Conservation (phyloP, 2,329 filamentous ascomycete genomes). For the Claviceps sp. region DNA sequence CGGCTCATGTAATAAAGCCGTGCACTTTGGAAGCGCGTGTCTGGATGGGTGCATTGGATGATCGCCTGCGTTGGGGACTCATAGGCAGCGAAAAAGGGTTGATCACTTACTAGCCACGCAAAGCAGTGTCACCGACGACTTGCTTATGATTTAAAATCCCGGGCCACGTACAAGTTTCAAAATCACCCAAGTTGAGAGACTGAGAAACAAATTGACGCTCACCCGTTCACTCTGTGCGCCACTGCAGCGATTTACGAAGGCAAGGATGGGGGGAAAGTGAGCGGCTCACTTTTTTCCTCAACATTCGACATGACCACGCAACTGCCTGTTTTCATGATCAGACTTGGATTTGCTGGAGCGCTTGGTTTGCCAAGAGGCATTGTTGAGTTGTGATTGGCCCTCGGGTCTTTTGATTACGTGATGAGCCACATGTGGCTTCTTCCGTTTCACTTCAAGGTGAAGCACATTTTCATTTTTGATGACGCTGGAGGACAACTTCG, state of each 20-base stretch:
- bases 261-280: background rate
- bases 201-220: background rate
- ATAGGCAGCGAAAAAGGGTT: background rate
- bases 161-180: background rate
- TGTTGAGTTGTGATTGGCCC: constrained; percentile 5
- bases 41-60: background rate
- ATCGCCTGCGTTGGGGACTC: background rate
- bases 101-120: constrained; percentile 2
- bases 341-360: background rate
- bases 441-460: no score
- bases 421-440: constrained; percentile 1
- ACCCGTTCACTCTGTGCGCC: background rate
- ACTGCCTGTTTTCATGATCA: constrained; percentile 1
- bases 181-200: background rate
- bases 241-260: background rate
- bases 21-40: no score
- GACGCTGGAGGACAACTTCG: no score
- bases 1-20: background rate
- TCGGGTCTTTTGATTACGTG: constrained; percentile 5
- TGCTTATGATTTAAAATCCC: background rate
- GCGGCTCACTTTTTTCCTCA: constrained; percentile 1
- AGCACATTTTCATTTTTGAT: no score
- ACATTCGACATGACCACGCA: background rate
- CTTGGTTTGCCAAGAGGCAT: background rate
- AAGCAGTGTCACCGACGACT: background rate